phyloP scores from a whole-genome alignment of 306 rosid genomes.

The Cicer arietinum region DNA sequence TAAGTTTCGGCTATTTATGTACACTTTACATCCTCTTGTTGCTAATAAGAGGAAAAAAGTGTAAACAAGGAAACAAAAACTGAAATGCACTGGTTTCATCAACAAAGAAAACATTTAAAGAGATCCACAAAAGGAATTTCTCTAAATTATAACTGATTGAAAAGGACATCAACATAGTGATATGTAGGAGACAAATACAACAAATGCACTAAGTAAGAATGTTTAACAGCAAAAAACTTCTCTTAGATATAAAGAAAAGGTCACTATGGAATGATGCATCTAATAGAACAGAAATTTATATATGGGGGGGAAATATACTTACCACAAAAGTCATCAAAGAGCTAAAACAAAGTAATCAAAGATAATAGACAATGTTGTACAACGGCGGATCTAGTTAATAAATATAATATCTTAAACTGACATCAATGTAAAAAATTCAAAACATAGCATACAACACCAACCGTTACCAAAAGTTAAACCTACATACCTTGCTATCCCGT shows the following conservation, averaged over 20 bases:
- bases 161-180: constrained; percentile 34
- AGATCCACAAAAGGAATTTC: constrained; percentile 39
- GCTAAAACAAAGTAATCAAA: constrained; percentile 24
- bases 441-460: constrained; percentile 27
- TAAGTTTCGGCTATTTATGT: constrained; percentile 8
- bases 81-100: background rate
- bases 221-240: constrained; percentile 11
- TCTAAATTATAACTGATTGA: constrained; percentile 27
- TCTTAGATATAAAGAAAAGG: background rate
- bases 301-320: background rate
- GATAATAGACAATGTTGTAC: constrained; percentile 5
- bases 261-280: constrained; percentile 25
- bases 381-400: background rate
- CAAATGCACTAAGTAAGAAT: constrained; percentile 11
- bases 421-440: constrained; percentile 2
- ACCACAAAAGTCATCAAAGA: constrained; percentile 10
- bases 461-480: constrained; percentile 36
- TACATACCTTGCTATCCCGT: constrained; percentile 76
- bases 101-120: background rate
- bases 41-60: constrained; percentile 20
- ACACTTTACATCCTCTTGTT: constrained; percentile 16
- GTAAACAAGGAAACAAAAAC: constrained; percentile 37
- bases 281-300: background rate
- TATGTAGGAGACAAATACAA: constrained; percentile 28
- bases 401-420: constrained; percentile 3